Percentiles rank a stretch among this genome's conserved stretches.
phyloP scores from a whole-genome alignment of 2,329 filamentous ascomycete species.

The Rhexocercosporidium sp. region DNA sequence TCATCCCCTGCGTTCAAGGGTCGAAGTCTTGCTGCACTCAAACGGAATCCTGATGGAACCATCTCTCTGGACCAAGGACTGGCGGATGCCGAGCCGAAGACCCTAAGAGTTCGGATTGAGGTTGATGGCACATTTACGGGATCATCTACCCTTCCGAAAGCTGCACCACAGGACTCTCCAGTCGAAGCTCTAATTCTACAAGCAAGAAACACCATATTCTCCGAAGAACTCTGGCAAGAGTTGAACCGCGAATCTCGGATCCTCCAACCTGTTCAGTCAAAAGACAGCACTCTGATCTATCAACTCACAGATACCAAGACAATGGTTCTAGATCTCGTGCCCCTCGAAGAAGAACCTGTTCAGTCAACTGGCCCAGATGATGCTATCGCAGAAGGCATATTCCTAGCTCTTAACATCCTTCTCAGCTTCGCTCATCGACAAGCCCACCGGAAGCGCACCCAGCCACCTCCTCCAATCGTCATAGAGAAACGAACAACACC shows the following conservation, averaged over 20 bases:
- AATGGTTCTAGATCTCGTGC: conserved; percentile 71
- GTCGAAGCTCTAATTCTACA: conserved; percentile 74
- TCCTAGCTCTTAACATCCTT: conserved; percentile 73
- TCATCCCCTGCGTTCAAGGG: conserved; percentile 64
- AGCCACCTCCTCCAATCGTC: conserved; percentile 59
- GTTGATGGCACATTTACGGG: conserved; percentile 64
- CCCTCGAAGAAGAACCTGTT: conserved; percentile 54
- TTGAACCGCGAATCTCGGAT: conserved; percentile 80
- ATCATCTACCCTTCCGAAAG: conserved; percentile 55
- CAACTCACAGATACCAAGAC: conserved; percentile 57
- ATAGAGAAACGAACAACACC: conserved; percentile 55
- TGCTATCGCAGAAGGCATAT: conserved; percentile 66
- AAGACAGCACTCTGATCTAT: conserved; percentile 62
- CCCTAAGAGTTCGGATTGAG: conserved; percentile 71
- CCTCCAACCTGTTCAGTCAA: conserved; percentile 72
- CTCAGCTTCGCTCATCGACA: conserved; percentile 80
- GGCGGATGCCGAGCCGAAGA: conserved; percentile 55
- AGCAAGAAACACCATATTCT: conserved; percentile 79
- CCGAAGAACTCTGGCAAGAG: conserved; percentile 90
- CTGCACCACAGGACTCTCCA: conserved; percentile 60
- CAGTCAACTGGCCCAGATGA: conserved; percentile 46
- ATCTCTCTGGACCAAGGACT: conserved; percentile 72
- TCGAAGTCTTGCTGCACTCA: conserved; percentile 81
- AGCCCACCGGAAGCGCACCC: conserved; percentile 71
- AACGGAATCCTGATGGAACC: conserved; percentile 74